These are phyloP conservation scores for Clarkia xantiana DNA, from an alignment of 345 rosid species.

Conservation along the genomic window DNA sequence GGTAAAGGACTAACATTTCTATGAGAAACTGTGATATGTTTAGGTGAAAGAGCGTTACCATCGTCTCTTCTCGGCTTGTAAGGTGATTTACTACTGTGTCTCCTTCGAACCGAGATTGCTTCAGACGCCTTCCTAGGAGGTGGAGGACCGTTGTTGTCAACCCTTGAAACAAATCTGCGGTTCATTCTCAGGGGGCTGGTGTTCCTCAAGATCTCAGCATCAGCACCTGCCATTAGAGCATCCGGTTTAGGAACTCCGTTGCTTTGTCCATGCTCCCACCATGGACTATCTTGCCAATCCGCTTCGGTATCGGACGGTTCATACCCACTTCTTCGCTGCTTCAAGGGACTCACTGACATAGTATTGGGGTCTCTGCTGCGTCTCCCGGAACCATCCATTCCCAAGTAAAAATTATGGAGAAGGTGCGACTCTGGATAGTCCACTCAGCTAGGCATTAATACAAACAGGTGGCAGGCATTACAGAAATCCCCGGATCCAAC, in stretches of 20 bases:
- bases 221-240: too few species aligned
- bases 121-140: constrained; percentile 9
- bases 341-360: constrained; percentile 4
- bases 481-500: constrained; percentile 1
- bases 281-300: constrained; percentile 39
- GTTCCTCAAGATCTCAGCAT: constrained; percentile 16
- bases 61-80: constrained; percentile 17
- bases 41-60: constrained; percentile 7
- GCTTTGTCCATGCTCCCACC: constrained; percentile 7
- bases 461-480: background rate
- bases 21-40: constrained; percentile 3
- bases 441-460: background rate
- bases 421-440: background rate
- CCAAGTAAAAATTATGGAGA: background rate
- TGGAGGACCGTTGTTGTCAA: constrained; percentile 14
- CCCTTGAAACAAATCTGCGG: constrained; percentile 15
- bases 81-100: constrained; percentile 33
- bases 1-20: too few species aligned
- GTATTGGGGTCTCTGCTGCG: constrained; percentile 11
- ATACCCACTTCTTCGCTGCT: constrained; percentile 38
- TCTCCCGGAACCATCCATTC: constrained; percentile 20
- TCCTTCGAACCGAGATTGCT: constrained; percentile 11
- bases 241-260: constrained; percentile 7
- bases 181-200: constrained; percentile 15
- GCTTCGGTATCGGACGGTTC: constrained; percentile 59